These are phyloP conservation scores for Xylariaceae sp. DNA, from an alignment of 2,329 filamentous ascomycete genomes.

Conservation along the genomic window DNA sequence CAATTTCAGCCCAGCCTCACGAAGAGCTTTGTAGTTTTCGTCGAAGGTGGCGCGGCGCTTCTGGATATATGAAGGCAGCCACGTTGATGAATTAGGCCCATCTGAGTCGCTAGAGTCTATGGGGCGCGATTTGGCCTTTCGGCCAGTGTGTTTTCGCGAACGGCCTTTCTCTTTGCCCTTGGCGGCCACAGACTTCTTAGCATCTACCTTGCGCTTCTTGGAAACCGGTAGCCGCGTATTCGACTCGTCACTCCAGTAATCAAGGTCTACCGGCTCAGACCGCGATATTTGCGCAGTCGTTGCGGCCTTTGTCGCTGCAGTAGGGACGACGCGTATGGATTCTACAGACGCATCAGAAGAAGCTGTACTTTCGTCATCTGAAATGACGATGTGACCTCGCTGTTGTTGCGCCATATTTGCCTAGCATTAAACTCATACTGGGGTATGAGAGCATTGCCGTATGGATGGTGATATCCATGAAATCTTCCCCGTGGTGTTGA, in stretches of 20 bases:
- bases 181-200: slow-evolving; percentile 9
- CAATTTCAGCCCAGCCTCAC: slow-evolving; percentile 64
- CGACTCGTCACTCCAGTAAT: slow-evolving; percentile 29
- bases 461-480: not conserved
- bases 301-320: slow-evolving; percentile 5
- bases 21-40: slow-evolving; percentile 49
- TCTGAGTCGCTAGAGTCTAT: slow-evolving; percentile 34
- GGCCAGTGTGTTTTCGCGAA: slow-evolving; percentile 10
- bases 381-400: slow-evolving; percentile 21
- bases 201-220: slow-evolving; percentile 25
- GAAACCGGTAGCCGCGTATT: slow-evolving; percentile 18
- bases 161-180: slow-evolving; percentile 23
- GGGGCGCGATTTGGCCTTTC: slow-evolving; percentile 10
- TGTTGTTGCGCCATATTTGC: slow-evolving; percentile 18
- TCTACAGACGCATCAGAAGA: slow-evolving; percentile 19
- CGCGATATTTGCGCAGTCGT: slow-evolving; percentile 25
- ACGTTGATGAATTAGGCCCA: slow-evolving; percentile 42
- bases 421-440: slow-evolving; percentile 2
- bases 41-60: slow-evolving; percentile 67
- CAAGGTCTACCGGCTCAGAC: slow-evolving; percentile 3
- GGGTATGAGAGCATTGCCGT: slow-evolving; percentile 13
- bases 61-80: slow-evolving; percentile 68
- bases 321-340: not conserved
- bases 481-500: not conserved
- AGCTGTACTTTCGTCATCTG: slow-evolving; percentile 27